Base-by-base conservation (phyloP, 306 rosid species). In the Hippophae gyantsensis region DNA sequence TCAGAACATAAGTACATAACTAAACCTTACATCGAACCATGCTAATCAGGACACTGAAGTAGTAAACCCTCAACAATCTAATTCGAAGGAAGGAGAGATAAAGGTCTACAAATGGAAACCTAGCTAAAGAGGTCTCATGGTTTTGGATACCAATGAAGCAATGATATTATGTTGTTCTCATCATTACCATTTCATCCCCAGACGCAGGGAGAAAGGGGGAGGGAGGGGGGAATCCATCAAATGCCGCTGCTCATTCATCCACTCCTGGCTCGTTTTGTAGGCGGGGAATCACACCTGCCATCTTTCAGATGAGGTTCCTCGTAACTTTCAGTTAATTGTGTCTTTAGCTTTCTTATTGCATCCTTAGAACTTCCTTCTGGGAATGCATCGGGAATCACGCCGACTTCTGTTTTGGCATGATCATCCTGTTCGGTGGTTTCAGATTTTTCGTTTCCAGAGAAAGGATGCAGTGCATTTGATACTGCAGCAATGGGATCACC, bases 181-280 rank as follows among this genome's bases (percentile, higher is more conserved):
- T 7, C 55, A 66, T 48, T 43, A 25, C 68, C 60, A 47, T 58
- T 51, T 40, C 67, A 59, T 23, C 67, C 18, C 54, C 41, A 55
- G 58, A 53, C 53, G 54, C 56, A 61, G 48, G 56, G 62, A 10
- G 45, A 44, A 9, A 38, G 45, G 13, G 41, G 23, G 23, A 38
- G 45, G 6, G 42, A 43, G 38, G 42, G 38, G 9, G 5, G 55
- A 48, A 13, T 43, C 50, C 52, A 61, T 12, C n/a, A 0, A 9
- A 55, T 26, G 47, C 13, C n/a, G n/a, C 49, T 7, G 53, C 54
- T 42, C 46, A 67, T 58, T 58, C 18, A 73, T 73, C 69, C 65
- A 49, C 70, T 74, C 80, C 74, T 83, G 9, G 65, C 75, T 45
- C 95, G 86, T 76, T 92, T 92, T 32, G 82, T 38, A 3, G 81